Percentiles rank a stretch among this genome's conserved stretches.
phyloP scores from a whole-genome alignment of 2,329 filamentous ascomycete species.

The Fusarium udum region DNA sequence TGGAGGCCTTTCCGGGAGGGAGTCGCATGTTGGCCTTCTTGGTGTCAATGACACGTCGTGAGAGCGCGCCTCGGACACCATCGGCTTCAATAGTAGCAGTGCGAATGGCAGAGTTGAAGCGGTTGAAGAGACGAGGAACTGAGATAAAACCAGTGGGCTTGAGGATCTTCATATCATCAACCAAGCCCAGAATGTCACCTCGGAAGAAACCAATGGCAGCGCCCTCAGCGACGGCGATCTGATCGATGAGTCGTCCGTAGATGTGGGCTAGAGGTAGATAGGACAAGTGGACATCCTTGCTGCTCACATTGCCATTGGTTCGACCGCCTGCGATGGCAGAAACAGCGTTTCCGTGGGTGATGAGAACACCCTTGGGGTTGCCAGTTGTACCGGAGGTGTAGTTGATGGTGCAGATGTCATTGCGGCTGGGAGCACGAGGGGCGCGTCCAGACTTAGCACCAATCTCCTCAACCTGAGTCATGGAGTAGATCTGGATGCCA shows the following conservation, averaged over 20 bases:
- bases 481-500: conserved; percentile 81
- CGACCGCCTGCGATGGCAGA: conserved; percentile 73
- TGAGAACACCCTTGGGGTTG: conserved; percentile 81
- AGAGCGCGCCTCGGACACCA: conserved; percentile 83
- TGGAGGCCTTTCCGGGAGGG: conserved; percentile 76
- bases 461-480: conserved; percentile 82
- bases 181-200: conserved; percentile 84
- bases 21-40: conserved; percentile 84
- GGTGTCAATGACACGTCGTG: conserved; percentile 78
- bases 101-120: conserved; percentile 85
- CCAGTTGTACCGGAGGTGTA: conserved; percentile 90
- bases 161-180: conserved; percentile 91
- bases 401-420: conserved; percentile 88
- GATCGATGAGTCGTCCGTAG: conserved; percentile 86
- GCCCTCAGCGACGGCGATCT: conserved; percentile 76
- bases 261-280: conserved; percentile 97
- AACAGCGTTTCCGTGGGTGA: conserved; percentile 84
- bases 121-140: conserved; percentile 91
- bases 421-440: conserved; percentile 74
- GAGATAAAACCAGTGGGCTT: conserved; percentile 85
- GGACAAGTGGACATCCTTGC: conserved; percentile 75
- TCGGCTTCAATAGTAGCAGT: conserved; percentile 79
- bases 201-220: conserved; percentile 90
- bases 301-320: conserved; percentile 59
- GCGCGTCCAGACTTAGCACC: conserved; percentile 76